Base-by-base conservation (phyloP, 1,284 basidiomycete genomes). In the Apiotrichum veenhuisii region DNA sequence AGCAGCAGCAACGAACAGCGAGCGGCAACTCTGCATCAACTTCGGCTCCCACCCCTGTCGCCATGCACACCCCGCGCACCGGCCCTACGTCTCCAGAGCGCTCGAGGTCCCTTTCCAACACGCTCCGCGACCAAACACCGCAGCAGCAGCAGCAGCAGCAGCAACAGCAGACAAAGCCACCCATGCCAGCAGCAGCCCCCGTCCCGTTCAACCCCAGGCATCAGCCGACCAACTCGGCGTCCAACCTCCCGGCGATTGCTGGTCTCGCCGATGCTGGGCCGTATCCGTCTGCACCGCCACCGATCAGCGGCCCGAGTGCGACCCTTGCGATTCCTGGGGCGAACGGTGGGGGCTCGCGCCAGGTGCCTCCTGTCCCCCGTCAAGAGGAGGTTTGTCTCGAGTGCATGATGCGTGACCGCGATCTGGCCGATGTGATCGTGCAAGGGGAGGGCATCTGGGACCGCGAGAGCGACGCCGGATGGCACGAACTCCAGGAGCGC, bases 391-490 rank as follows among this genome's bases (percentile, higher is more conserved):
- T 98, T 43, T 98, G 95, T 69, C 82, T 98, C 48, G 95, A 98
- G 78, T 98, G 95, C 75, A 91, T 96, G 69, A 98, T 98, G 95
- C 87, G 95, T 43, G 95, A 98, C 78, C 87, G 95, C 71, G 95
- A 98, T 73, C 92, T 98, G 88, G 91, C 89, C 36, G 95, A 97
- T 75, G 91, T 98, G 27, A 83, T 88, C 71, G 95, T 97, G 23
- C 83, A 86, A 2, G 86, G 87, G 30, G 84, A 87, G 5, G 91
- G 91, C 0, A 82, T 89, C 17, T 98, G 95, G 95, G 91, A 90
- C 1, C 82, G 96, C 37, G 87, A 87, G 66, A 93, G 89, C 71
- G 95, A 98, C 72, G 84, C 81, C 9, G 80, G 83, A 38, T 95
- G 85, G 63, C 84, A 89, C 45, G 92, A 98, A 46, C 80, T 95